Percentiles rank a stretch among this genome's conserved stretches.
Conservation (phyloP, 1,139 yeast genomes). For the Hansenula sp. region DNA sequence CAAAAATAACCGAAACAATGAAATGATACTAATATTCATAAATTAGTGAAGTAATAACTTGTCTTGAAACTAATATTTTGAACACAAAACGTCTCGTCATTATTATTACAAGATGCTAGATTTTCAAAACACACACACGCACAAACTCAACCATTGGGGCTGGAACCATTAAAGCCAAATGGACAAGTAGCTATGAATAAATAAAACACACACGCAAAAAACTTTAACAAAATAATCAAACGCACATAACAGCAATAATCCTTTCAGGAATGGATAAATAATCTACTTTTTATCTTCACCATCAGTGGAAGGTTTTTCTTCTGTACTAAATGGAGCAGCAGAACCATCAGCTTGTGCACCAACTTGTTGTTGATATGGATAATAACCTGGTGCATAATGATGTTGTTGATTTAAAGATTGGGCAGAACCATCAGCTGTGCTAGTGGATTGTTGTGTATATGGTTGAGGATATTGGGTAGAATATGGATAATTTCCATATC, state of each 20-base stretch:
- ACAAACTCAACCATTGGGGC: too few relatives aligned
- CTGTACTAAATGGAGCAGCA: neutral
- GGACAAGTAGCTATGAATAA: too few relatives aligned
- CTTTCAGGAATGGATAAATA: neutral
- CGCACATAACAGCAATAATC: neutral
- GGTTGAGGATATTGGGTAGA: neutral
- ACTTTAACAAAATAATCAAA: neutral
- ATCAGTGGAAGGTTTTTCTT: neutral
- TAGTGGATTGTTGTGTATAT: neutral
- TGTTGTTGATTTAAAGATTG: neutral
- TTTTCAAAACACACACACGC: too few relatives aligned
- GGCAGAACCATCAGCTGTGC: neutral
- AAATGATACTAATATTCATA: neutral
- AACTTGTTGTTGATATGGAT: neutral
- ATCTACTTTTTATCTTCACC: neutral
- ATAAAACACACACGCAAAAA: too few relatives aligned
- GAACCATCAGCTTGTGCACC: neutral
- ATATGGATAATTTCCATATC: neutral
- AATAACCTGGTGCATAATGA: neutral
- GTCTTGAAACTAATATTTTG: too few relatives aligned
- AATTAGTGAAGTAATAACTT: too few relatives aligned
- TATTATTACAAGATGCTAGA: too few relatives aligned
- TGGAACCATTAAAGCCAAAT: neutral
- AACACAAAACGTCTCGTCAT: too few relatives aligned
- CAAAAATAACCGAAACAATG: neutral